Conservation (phyloP, 2,329 filamentous ascomycete species). For the Thielaviopsis cerberus region DNA sequence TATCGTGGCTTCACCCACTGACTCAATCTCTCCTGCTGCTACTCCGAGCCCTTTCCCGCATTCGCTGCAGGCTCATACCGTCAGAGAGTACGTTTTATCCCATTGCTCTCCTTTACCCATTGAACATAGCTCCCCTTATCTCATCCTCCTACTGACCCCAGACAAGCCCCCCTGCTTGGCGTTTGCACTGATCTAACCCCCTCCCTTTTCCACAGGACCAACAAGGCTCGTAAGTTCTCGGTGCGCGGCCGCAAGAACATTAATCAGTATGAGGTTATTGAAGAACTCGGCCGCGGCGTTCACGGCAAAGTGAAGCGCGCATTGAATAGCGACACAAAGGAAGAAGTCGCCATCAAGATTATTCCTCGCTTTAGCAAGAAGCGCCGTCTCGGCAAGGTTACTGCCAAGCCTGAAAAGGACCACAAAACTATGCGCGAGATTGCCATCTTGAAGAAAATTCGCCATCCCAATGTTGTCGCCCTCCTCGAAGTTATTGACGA, state of each 20-base stretch:
- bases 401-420: conserved; percentile 32
- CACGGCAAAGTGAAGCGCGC: conserved; percentile 97
- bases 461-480: conserved; percentile 91
- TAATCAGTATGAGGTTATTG: conserved; percentile 93
- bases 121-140: background rate
- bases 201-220: conserved; percentile 37
- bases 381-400: conserved; percentile 71
- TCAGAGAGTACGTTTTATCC: conserved; percentile 49
- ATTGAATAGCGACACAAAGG: conserved; percentile 54
- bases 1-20: conserved; percentile 30
- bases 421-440: conserved; percentile 90
- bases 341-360: conserved; percentile 93
- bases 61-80: conserved; percentile 52
- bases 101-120: background rate
- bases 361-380: conserved; percentile 91
- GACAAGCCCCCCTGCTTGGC: no score
- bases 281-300: conserved; percentile 86
- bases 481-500: conserved; percentile 95
- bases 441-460: conserved; percentile 93
- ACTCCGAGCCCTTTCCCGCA: conserved; percentile 43
- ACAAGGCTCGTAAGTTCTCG: conserved; percentile 72
- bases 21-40: conserved; percentile 32
- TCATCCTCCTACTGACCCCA: background rate
- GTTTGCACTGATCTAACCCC: background rate
- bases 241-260: conserved; percentile 87